Percentiles rank a stretch among this genome's conserved stretches.
These are phyloP conservation scores for Stereocaulon alpinum DNA, from an alignment of 495 filamentous ascomycete species.

Conservation along the genomic window DNA sequence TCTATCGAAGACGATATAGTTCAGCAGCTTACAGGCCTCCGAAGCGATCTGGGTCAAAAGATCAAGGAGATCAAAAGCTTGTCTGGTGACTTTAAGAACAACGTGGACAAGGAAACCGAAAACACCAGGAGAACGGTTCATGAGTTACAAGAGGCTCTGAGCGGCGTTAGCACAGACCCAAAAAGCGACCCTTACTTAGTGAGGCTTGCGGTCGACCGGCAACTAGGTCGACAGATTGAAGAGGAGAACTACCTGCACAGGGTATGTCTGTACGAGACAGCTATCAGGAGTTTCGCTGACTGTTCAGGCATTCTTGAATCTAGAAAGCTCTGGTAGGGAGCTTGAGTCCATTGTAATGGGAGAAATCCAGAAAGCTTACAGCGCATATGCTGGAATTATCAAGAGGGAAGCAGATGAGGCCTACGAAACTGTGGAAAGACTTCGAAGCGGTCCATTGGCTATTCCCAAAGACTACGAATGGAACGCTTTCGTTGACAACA, in stretches of 20 bases:
- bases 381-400: conserved; percentile 78
- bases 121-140: conserved; percentile 56
- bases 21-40: conserved; percentile 68
- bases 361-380: conserved; percentile 96
- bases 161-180: conserved; percentile 65
- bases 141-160: conserved; percentile 68
- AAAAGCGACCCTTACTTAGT: conserved; percentile 84
- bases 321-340: conserved; percentile 89
- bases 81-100: conserved; percentile 88
- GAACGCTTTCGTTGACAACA: conserved; percentile 68
- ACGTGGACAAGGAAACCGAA: conserved; percentile 47
- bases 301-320: conserved; percentile 77
- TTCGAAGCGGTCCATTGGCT: conserved; percentile 71
- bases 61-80: conserved; percentile 95
- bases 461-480: conserved; percentile 92
- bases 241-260: conserved; percentile 96
- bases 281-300: conserved; percentile 20
- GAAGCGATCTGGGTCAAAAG: conserved; percentile 85
- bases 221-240: conserved; percentile 84
- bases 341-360: conserved; percentile 90
- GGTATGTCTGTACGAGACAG: conserved; percentile 39
- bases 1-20: conserved; percentile 90
- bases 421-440: conserved; percentile 65
- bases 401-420: conserved; percentile 79
- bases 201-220: conserved; percentile 70